Base-by-base conservation (phyloP, 371 early-diverging fungal genomes). In the Circinella umbellata region DNA sequence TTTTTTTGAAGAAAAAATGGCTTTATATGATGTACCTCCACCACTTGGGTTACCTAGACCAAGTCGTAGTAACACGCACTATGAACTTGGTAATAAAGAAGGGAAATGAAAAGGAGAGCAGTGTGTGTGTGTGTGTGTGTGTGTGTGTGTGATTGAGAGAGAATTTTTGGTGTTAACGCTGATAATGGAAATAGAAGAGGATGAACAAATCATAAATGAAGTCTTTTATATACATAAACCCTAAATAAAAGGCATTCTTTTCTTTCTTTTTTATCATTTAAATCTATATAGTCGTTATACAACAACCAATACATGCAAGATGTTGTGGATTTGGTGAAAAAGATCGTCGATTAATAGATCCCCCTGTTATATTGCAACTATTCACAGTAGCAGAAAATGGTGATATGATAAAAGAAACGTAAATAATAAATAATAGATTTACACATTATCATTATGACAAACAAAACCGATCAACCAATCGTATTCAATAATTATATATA, bases 321-420 rank as follows among this genome's bases (percentile, higher is more conserved):
- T 87, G 89, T 81, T 90, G 90, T 71, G 92, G 92, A 13, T 89
- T 89, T 72, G 90, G 90, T 39, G 91, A 90, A 53, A 91, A 90
- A 70, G 92, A 91, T 77, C 79, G 92, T 18, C 79, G 92, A 36
- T 86, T 90, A 14, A 78, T 91, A 35, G 91, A 91, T 70, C 92
- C 91, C 15, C 92, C 91, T 10, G 88, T 90, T 6, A 84, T 90
- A 17, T 78, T 89, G n/a, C 82, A 84, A 66, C 75, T 91, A 14
- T 69, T 76, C 48, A 64, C 76, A 3, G 60, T 70, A 48, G 67
- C 72, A 35, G 64, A 61, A 11, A 64, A 75, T 46, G 73, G 74
- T 18, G 39, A 42, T 18, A 35, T 57, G 34, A 47, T 48, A 6
- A 57, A 36, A 47, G 71, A 68, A 55, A 69, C 64, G 69, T 71